These are phyloP conservation scores for Suillus discolor DNA, from an alignment of 768 basidiomycete species.

Conservation along the genomic window DNA sequence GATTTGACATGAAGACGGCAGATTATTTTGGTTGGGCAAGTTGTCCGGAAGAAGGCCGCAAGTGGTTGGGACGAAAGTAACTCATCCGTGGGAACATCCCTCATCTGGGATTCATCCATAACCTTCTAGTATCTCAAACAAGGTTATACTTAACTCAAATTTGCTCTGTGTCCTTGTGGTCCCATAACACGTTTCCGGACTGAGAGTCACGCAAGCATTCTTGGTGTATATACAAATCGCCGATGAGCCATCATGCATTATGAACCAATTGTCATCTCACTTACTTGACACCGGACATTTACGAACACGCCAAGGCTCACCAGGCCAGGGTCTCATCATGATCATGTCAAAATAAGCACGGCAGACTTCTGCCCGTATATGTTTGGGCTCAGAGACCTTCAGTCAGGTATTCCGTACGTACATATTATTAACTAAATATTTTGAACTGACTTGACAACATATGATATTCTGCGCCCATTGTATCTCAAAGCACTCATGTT, in stretches of 20 bases:
- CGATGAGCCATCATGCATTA: background rate
- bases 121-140: conserved; percentile 1
- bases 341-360: background rate
- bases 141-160: conserved; percentile 5
- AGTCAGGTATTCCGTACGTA: background rate
- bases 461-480: background rate
- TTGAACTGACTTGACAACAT: background rate
- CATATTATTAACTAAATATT: background rate
- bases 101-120: background rate
- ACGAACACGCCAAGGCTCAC: conserved; percentile 2
- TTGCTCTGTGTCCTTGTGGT: background rate
- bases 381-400: background rate
- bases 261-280: background rate
- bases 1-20: conserved; percentile 22
- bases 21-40: conserved; percentile 8
- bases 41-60: conserved; percentile 20
- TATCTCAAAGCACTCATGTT: background rate
- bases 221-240: background rate
- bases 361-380: background rate
- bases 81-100: conserved; percentile 26
- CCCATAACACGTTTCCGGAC: background rate
- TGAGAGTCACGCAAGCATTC: background rate
- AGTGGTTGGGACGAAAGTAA: conserved; percentile 8
- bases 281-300: conserved; percentile 2
- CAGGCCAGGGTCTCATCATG: background rate